phyloP scores from a whole-genome alignment of 257 asterid genomes.

The Nicotiana tomentosiformis region DNA sequence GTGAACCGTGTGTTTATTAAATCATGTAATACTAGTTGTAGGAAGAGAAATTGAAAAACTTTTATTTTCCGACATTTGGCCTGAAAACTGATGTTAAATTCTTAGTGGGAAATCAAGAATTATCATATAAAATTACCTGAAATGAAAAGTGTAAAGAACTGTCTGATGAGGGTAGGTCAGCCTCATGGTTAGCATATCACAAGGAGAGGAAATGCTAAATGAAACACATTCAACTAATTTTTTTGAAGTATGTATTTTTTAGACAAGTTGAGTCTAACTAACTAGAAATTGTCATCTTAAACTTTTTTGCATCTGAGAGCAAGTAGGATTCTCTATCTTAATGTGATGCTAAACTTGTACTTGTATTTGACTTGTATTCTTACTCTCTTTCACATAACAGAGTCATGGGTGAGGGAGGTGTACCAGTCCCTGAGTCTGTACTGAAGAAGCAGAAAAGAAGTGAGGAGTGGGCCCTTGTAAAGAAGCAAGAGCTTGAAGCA shows the following conservation, averaged over 20 bases:
- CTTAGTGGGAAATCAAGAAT: not conserved
- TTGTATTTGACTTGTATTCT: not conserved
- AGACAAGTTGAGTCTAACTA: not conserved
- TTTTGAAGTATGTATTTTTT: too few species aligned
- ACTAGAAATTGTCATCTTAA: not conserved
- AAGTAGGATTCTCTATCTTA: not conserved
- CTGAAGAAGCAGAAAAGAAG: constrained; percentile 68
- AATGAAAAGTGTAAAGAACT: too few species aligned
- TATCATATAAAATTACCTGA: not conserved
- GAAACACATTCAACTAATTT: too few species aligned
- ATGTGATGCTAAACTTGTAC: not conserved
- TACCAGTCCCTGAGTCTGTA: constrained; percentile 51
- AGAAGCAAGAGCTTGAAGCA: constrained; percentile 38
- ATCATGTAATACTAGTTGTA: not conserved
- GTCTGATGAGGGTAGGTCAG: too few species aligned
- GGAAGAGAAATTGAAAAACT: not conserved
- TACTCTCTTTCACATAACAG: not conserved
- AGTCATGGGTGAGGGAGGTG: constrained; percentile 18
- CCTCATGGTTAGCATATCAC: too few species aligned
- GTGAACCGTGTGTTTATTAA: too few species aligned
- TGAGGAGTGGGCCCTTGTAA: constrained; percentile 59
- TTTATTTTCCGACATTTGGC: not conserved
- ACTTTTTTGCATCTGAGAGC: not conserved
- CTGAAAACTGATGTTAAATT: not conserved
- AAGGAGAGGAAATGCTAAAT: too few species aligned